A percentile compares a stretch with the other conserved stretches of the same genome.
phyloP scores from a whole-genome alignment of 768 basidiomycete genomes.

The Suillus plorans region DNA sequence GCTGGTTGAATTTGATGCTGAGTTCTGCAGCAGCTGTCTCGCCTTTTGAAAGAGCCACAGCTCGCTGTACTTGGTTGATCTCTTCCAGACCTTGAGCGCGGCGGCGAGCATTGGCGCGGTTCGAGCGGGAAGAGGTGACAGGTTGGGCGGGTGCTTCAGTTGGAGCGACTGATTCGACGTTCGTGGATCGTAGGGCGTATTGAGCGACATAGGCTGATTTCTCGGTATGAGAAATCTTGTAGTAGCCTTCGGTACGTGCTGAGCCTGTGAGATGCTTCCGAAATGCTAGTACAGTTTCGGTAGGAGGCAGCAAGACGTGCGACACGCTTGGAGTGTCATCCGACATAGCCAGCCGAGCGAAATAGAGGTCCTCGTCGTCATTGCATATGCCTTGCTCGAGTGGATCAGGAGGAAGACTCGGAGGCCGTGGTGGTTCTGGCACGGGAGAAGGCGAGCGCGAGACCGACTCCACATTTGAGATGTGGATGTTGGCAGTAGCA shows the following conservation, averaged over 20 bases:
- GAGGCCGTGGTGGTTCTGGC: conserved; percentile 40
- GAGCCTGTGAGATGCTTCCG: conserved; percentile 82
- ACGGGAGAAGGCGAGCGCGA: conserved; percentile 55
- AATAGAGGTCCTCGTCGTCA: conserved; percentile 91
- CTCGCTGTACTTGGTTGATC: conserved; percentile 87
- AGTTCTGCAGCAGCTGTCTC: conserved; percentile 70
- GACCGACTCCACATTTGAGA: conserved; percentile 43
- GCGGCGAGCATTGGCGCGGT: conserved; percentile 88
- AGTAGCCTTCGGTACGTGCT: conserved; percentile 92
- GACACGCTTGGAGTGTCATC: conserved; percentile 23
- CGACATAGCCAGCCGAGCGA: conserved; percentile 45
- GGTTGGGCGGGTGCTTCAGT: conserved; percentile 46
- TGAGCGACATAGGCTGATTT: conserved; percentile 93
- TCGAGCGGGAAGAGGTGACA: conserved; percentile 79
- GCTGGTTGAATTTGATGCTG: conserved; percentile 96
- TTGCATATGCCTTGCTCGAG: conserved; percentile 60
- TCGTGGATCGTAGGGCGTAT: conserved; percentile 64
- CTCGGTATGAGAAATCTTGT: conserved; percentile 90
- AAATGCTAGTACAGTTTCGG: conserved; percentile 50
- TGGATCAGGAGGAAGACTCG: conserved; percentile 51
- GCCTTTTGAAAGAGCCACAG: conserved; percentile 72
- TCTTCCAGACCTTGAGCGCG: conserved; percentile 93
- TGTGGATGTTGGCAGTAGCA: conserved; percentile 48
- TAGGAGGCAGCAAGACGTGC: conserved; percentile 30
- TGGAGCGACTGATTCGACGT: conserved; percentile 41